These are phyloP conservation scores for Ceratocystis albifundus DNA, from an alignment of 2,329 filamentous ascomycete species.

Conservation along the genomic window DNA sequence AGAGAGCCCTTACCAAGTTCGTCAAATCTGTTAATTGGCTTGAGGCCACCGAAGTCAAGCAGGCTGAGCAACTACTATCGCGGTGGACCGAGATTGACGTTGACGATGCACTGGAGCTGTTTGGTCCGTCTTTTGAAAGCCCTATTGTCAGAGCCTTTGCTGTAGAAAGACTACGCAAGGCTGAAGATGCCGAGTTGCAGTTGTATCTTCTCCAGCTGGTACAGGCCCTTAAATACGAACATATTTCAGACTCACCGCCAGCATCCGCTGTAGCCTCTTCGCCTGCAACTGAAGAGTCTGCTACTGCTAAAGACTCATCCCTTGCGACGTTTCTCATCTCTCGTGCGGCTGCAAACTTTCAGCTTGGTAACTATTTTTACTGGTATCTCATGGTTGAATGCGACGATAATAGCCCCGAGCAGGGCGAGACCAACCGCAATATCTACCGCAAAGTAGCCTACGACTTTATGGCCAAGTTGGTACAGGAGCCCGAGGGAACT, in stretches of 20 bases:
- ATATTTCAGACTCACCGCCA: constrained; percentile 40
- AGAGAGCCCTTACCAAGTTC: constrained; percentile 86
- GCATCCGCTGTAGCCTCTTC: constrained; percentile 49
- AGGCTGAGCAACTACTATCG: constrained; percentile 77
- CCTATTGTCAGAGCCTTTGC: constrained; percentile 81
- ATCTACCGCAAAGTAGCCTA: constrained; percentile 90
- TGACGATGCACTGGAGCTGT: constrained; percentile 85
- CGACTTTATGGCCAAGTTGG: constrained; percentile 85
- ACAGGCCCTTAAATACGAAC: constrained; percentile 89
- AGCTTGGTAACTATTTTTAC: constrained; percentile 86
- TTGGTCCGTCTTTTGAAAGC: constrained; percentile 87
- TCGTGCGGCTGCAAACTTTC: constrained; percentile 76
- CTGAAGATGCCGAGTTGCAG: constrained; percentile 82
- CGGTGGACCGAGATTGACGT: constrained; percentile 97
- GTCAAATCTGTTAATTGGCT: constrained; percentile 96
- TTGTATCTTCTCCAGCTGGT: constrained; percentile 89
- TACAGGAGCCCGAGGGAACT: constrained; percentile 55
- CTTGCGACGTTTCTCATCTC: constrained; percentile 81
- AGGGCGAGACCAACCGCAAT: constrained; percentile 62
- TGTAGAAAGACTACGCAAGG: constrained; percentile 79
- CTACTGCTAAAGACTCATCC: constrained; percentile 55
- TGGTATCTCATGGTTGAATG: constrained; percentile 99
- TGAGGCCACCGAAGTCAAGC: constrained; percentile 70
- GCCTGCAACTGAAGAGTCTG: constrained; percentile 42
- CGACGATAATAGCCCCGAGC: constrained; percentile 68